These are phyloP conservation scores for Leishmania braziliensis DNA, from an alignment of 208 protist species.

Conservation along the genomic window DNA sequence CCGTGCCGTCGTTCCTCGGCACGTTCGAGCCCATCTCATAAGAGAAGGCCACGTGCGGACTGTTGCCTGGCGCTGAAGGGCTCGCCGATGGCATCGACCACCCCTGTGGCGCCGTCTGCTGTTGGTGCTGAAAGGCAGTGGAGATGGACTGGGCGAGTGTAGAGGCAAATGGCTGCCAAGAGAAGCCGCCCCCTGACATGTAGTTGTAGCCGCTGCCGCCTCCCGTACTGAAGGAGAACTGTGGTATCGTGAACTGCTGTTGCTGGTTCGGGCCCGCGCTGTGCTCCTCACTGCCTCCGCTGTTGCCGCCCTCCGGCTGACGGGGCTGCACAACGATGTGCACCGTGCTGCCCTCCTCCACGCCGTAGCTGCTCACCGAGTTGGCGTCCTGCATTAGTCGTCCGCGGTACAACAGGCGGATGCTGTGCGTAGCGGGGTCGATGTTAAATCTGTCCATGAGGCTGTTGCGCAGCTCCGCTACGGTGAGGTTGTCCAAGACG, in stretches of 20 bases:
- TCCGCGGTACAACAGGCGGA: constrained; percentile 42
- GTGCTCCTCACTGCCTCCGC: background rate
- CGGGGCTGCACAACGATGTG: constrained; percentile 46
- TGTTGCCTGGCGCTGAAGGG: background rate
- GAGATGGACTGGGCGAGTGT: constrained; percentile 23
- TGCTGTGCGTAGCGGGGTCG: constrained; percentile 15
- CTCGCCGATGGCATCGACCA: background rate
- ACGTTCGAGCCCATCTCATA: background rate
- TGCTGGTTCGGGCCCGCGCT: constrained; percentile 5
- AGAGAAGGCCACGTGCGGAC: constrained; percentile 1
- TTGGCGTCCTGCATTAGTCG: constrained; percentile 33
- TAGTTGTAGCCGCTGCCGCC: background rate
- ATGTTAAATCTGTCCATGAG: constrained; percentile 39
- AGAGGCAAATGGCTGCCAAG: constrained; percentile 15
- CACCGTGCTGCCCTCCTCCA: constrained; percentile 38
- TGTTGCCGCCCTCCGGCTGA: background rate
- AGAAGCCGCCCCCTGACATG: background rate
- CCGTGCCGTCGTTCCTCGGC: constrained; percentile 1
- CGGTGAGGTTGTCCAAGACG: constrained; percentile 38
- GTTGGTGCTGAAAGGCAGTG: constrained; percentile 27
- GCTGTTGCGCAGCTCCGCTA: constrained; percentile 40
- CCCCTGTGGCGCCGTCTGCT: constrained; percentile 6
- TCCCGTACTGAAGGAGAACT: background rate
- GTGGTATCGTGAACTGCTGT: constrained; percentile 17
- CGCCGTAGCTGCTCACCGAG: constrained; percentile 36